Conservation (phyloP, 345 rosid species). For the Arabis hirsuta region DNA sequence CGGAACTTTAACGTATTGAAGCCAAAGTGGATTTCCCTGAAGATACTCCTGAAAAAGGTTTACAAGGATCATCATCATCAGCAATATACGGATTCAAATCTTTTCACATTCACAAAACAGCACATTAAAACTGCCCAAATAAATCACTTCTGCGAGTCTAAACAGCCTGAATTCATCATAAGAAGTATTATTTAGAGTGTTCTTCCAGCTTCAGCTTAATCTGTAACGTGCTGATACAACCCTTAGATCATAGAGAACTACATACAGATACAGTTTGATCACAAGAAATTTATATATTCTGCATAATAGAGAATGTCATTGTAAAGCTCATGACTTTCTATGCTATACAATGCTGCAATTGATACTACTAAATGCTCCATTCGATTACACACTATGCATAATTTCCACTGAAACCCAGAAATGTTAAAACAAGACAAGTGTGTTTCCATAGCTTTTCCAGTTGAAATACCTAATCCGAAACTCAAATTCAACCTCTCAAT, state of each 20-base stretch:
- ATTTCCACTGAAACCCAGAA: too few species aligned
- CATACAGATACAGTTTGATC: not conserved
- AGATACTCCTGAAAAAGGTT: constrained; percentile 73
- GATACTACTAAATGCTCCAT: not conserved
- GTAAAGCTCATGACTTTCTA: not conserved
- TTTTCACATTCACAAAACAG: constrained; percentile 20
- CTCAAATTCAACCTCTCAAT: constrained; percentile 1
- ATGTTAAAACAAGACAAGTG: not conserved
- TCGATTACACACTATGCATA: too few species aligned
- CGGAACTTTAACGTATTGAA: constrained; percentile 84
- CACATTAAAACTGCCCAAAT: not conserved
- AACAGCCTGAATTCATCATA: not conserved
- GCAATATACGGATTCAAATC: constrained; percentile 1
- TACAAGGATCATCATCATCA: constrained; percentile 6
- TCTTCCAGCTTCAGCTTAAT: not conserved
- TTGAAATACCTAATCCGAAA: not conserved
- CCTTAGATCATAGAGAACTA: not conserved
- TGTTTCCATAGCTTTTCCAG: not conserved
- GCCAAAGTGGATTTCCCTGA: constrained; percentile 96
- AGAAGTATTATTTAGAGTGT: not conserved
- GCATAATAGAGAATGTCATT: not conserved
- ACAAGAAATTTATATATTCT: not conserved
- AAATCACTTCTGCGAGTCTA: not conserved
- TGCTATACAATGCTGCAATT: constrained; percentile 1
- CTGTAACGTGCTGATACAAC: not conserved